A percentile compares a stretch with the other conserved stretches of the same genome.
Conservation (phyloP, 2,329 filamentous ascomycete species). For the Cercospora beticola region DNA sequence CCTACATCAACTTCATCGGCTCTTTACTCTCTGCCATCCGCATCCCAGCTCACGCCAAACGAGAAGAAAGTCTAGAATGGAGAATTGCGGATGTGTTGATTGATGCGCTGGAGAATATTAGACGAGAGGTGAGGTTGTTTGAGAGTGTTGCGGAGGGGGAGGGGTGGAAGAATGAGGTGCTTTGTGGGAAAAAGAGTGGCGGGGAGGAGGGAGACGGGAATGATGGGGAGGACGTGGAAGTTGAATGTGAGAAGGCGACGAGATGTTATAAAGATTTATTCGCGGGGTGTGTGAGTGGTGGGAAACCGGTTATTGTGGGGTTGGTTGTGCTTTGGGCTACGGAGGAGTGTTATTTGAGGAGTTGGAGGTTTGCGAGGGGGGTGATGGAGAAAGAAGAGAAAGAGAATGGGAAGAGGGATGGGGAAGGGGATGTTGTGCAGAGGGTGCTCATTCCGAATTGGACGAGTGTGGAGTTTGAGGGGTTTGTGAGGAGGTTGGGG, state of each 20-base stretch:
- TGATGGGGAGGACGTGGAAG: slow-evolving; percentile 28
- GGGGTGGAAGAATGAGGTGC: slow-evolving; percentile 49
- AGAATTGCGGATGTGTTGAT: slow-evolving; percentile 62
- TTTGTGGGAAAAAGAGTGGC: not conserved
- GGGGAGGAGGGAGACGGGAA: not conserved
- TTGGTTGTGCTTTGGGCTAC: slow-evolving; percentile 72
- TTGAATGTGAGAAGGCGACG: slow-evolving; percentile 30
- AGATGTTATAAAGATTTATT: slow-evolving; percentile 58
- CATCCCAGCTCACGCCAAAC: slow-evolving; percentile 45
- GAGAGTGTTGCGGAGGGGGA: slow-evolving; percentile 57
- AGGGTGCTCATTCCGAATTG: slow-evolving; percentile 53
- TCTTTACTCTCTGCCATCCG: slow-evolving; percentile 61
- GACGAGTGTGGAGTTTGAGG: slow-evolving; percentile 50
- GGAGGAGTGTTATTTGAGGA: slow-evolving; percentile 57
- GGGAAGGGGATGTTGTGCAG: slow-evolving; percentile 47
- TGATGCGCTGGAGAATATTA: slow-evolving; percentile 64
- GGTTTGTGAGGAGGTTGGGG: slow-evolving; percentile 49
- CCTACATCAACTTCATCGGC: slow-evolving; percentile 67
- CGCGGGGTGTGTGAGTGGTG: slow-evolving; percentile 54
- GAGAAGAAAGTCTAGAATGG: slow-evolving; percentile 53
- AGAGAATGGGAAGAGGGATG: slow-evolving; percentile 16
- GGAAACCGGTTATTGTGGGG: slow-evolving; percentile 60
- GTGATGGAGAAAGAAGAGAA: slow-evolving; percentile 16
- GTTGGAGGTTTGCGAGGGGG: slow-evolving; percentile 47
- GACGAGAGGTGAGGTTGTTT: slow-evolving; percentile 66